Conservation (phyloP, 331 rosid genomes). For the Acacia pycnantha region DNA sequence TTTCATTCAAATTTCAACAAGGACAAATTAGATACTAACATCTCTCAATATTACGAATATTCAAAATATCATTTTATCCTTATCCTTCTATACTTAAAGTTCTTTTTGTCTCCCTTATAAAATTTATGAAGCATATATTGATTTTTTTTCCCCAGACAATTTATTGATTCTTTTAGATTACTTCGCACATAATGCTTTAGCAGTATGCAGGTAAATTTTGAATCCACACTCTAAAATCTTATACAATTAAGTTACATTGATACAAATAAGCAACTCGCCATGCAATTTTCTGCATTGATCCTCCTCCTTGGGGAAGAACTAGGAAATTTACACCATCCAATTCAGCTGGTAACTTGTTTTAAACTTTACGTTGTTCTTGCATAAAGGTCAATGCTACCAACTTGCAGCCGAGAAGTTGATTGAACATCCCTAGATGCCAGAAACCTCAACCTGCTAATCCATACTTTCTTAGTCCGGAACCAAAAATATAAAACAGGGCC, state of each 20-base stretch:
- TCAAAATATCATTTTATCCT: too few species aligned
- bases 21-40: too few species aligned
- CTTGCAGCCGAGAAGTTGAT: constrained; percentile 73
- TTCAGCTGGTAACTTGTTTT: not conserved
- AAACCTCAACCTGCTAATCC: constrained; percentile 69
- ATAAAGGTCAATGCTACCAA: constrained; percentile 85
- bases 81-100: too few species aligned
- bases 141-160: not conserved
- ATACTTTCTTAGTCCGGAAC: constrained; percentile 7
- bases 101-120: not conserved
- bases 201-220: not conserved
- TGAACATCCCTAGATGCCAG: constrained; percentile 54
- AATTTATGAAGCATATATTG: not conserved
- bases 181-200: not conserved
- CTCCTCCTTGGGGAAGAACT: not conserved
- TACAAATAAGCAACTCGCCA: not conserved
- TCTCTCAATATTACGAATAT: too few species aligned
- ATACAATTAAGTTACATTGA: not conserved
- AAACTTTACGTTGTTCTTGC: constrained; percentile 29
- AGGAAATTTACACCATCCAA: not conserved
- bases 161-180: not conserved
- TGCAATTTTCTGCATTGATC: not conserved
- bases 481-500: not conserved
- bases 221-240: not conserved
- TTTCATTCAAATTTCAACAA: too few species aligned